Percentiles rank a stretch among this genome's conserved stretches.
Conservation (phyloP, 495 filamentous ascomycete species). For the Talaromyces liani region DNA sequence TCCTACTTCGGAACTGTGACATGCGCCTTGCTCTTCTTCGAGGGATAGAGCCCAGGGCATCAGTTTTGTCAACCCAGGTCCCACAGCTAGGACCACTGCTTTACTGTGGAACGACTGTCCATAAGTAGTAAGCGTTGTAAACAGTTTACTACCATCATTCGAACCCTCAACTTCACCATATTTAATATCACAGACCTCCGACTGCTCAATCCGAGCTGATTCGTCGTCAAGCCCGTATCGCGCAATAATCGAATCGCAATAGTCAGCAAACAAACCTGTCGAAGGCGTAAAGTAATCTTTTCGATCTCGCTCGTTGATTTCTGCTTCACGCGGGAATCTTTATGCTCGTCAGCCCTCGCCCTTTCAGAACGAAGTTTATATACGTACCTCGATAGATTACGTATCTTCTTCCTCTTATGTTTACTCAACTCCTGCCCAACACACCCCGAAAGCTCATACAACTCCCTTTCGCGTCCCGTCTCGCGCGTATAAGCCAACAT, state of each 20-base stretch:
- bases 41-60: slow-evolving; percentile 34
- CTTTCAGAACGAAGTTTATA: not conserved
- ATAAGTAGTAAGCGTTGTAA: slow-evolving; percentile 42
- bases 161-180: slow-evolving; percentile 22
- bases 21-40: slow-evolving; percentile 37
- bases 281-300: slow-evolving; percentile 60
- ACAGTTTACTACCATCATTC: slow-evolving; percentile 29
- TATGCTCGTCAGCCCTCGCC: not conserved
- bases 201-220: slow-evolving; percentile 31
- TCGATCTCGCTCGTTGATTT: slow-evolving; percentile 57
- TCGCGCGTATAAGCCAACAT: slow-evolving; percentile 52
- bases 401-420: slow-evolving; percentile 54
- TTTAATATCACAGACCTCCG: slow-evolving; percentile 43
- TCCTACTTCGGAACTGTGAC: slow-evolving; percentile 49
- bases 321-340: slow-evolving; percentile 16
- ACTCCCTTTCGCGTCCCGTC: slow-evolving; percentile 38
- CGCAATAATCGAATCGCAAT: slow-evolving; percentile 44
- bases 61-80: slow-evolving; percentile 45
- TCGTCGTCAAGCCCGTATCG: slow-evolving; percentile 45
- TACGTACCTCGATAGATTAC: slow-evolving; percentile 11
- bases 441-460: slow-evolving; percentile 51
- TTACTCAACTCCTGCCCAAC: slow-evolving; percentile 60
- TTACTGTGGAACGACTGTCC: slow-evolving; percentile 39
- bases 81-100: slow-evolving; percentile 49
- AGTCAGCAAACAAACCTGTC: slow-evolving; percentile 46